Conservation (phyloP, 306 rosid genomes). For the Vigna unguiculata region DNA sequence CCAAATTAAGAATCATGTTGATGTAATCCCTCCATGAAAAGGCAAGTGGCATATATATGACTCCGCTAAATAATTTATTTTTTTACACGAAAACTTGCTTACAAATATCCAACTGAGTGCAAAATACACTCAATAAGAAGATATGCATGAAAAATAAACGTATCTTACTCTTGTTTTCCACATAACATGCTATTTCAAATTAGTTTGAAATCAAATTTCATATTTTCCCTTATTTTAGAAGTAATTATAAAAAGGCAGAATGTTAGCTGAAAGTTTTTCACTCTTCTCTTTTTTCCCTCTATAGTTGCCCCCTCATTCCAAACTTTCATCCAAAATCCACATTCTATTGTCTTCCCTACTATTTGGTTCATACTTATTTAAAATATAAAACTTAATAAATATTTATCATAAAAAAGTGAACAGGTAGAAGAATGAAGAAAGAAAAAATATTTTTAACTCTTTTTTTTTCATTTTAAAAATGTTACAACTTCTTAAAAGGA, state of each 20-base stretch:
- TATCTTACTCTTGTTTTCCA: background rate
- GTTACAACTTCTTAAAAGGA: no score
- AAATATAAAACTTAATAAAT: no score
- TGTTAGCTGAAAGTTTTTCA: background rate
- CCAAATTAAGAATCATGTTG: slow-evolving; percentile 41
- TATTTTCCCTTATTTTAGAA: background rate
- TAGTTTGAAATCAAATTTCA: background rate
- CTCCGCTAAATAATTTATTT: background rate
- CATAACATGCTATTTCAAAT: background rate
- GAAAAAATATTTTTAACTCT: no score
- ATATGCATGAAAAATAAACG: background rate
- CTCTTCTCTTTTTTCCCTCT: no score
- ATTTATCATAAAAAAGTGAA: no score
- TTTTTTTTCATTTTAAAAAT: no score
- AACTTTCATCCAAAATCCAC: background rate
- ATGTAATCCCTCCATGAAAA: slow-evolving; percentile 23
- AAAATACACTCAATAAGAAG: background rate
- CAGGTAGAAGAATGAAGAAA: no score
- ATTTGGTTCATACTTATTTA: no score
- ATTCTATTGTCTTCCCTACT: background rate
- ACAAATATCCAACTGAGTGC: background rate
- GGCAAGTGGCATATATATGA: slow-evolving; percentile 16
- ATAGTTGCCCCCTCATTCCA: background rate
- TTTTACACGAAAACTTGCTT: background rate
- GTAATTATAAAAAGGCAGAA: background rate